phyloP scores from a whole-genome alignment of 495 filamentous ascomycete species.

The Astrothelium subdiscretum region DNA sequence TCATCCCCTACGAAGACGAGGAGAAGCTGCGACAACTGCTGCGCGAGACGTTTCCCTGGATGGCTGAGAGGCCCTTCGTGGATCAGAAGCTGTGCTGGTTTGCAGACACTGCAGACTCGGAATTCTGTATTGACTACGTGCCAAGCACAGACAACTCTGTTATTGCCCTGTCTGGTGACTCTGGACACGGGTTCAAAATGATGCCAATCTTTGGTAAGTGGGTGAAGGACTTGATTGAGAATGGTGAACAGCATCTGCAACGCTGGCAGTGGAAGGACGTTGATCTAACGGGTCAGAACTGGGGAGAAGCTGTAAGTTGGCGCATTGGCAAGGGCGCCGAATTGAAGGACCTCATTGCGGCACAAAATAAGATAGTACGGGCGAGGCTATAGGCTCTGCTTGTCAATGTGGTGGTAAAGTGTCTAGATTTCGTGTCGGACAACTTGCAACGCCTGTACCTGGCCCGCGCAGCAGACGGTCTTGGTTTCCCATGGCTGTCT shows the following conservation, averaged over 20 bases:
- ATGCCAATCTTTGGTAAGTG: slow-evolving; percentile 41
- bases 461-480: neutral
- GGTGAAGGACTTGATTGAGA: slow-evolving; percentile 29
- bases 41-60: slow-evolving; percentile 27
- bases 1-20: slow-evolving; percentile 41
- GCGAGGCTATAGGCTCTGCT: neutral
- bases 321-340: slow-evolving; percentile 1
- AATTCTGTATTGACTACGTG: slow-evolving; percentile 45
- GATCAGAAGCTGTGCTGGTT: slow-evolving; percentile 44
- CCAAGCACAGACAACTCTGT: slow-evolving; percentile 34
- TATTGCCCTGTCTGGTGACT: slow-evolving; percentile 39
- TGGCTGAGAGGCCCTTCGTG: neutral
- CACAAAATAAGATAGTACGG: neutral
- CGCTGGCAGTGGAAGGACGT: neutral
- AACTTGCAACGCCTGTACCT: neutral
- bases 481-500: neutral
- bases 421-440: neutral
- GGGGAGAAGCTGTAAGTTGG: neutral
- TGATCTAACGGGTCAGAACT: neutral
- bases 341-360: neutral
- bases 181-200: slow-evolving; percentile 47
- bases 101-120: slow-evolving; percentile 42
- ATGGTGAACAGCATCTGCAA: neutral
- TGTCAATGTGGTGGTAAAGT: neutral
- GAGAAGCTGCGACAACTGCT: slow-evolving; percentile 34